A percentile compares a stretch with the other conserved stretches of the same genome.
Evolutionary conservation across 176 grass and related monocot species (phyloP).

Genomic region (Carex kokanica): DNA sequence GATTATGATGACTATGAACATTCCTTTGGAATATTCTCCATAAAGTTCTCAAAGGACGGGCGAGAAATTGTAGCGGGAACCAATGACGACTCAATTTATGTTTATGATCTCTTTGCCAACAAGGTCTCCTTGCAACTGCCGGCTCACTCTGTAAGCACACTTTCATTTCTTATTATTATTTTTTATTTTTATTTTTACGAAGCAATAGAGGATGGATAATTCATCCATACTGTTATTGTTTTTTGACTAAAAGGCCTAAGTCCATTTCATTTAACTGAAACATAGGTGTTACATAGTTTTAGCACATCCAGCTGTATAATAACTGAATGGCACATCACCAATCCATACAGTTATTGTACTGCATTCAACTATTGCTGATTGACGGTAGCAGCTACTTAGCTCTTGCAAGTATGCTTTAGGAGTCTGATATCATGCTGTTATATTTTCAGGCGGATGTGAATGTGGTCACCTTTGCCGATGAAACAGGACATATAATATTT

Average conservation of each 20-base stretch:
- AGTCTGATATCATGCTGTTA: background rate
- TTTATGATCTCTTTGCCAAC: slow-evolving; percentile 83
- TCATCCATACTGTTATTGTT: background rate
- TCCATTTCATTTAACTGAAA: too few relatives aligned
- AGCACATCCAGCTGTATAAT: too few relatives aligned
- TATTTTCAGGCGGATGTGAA: slow-evolving; percentile 70
- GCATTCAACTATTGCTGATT: background rate
- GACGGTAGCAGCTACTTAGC: background rate
- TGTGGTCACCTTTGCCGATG: slow-evolving; percentile 80
- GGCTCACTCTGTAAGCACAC: slow-evolving; percentile 58
- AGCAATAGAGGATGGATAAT: background rate
- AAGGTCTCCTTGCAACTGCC: slow-evolving; percentile 49
- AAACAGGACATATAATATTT: slow-evolving; percentile 74
- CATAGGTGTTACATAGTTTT: too few relatives aligned
- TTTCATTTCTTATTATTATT: background rate
- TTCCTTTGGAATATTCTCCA: slow-evolving; percentile 77
- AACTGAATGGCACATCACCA: too few relatives aligned
- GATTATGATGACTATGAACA: slow-evolving; percentile 32
- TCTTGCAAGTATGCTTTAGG: background rate
- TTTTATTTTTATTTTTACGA: background rate
- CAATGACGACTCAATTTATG: slow-evolving; percentile 63
- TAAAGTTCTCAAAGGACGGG: slow-evolving; percentile 90
- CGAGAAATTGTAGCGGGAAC: slow-evolving; percentile 83
- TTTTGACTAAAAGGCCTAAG: too few relatives aligned
- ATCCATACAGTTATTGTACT: background rate